Conservation (phyloP, 2,329 filamentous ascomycete species). For the Xylaria arbuscula region DNA sequence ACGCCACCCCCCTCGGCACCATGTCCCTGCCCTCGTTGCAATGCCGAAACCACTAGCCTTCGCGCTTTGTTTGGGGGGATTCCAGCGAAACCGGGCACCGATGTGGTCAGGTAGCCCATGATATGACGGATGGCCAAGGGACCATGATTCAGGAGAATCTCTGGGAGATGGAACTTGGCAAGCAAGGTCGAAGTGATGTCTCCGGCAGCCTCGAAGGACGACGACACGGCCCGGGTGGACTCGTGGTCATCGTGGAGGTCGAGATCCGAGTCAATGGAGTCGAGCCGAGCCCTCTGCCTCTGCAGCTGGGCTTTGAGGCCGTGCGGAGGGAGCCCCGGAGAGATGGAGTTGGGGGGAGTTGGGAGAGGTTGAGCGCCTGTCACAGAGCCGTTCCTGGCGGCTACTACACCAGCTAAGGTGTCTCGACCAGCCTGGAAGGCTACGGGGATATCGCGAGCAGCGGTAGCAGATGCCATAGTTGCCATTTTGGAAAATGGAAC, state of each 20-base stretch:
- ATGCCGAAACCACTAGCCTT: conserved; percentile 87
- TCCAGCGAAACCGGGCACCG: conserved; percentile 89
- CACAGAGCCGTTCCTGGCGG: conserved; percentile 69
- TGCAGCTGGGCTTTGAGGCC: conserved; percentile 77
- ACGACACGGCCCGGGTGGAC: conserved; percentile 57
- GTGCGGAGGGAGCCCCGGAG: conserved; percentile 84
- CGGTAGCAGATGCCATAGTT: conserved; percentile 73
- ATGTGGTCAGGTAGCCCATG: conserved; percentile 92
- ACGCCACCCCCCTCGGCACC: conserved; percentile 69
- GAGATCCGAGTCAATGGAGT: conserved; percentile 84
- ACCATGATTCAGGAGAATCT: conserved; percentile 88
- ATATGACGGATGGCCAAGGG: conserved; percentile 94
- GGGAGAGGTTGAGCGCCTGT: conserved; percentile 75
- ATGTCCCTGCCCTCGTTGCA: conserved; percentile 74
- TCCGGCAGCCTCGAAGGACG: conserved; percentile 75
- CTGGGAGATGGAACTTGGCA: conserved; percentile 88
- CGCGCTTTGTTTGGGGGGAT: conserved; percentile 91
- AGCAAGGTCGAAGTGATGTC: conserved; percentile 87
- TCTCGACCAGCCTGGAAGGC: conserved; percentile 68
- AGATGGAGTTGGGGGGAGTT: conserved; percentile 95
- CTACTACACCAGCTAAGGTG: conserved; percentile 79
- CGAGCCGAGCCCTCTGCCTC: conserved; percentile 68
- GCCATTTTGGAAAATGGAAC: conserved; percentile 66
- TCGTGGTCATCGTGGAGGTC: conserved; percentile 80
- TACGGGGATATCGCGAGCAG: conserved; percentile 75